Conservation (phyloP, 768 basidiomycete genomes). For the Tylopilus balloui region DNA sequence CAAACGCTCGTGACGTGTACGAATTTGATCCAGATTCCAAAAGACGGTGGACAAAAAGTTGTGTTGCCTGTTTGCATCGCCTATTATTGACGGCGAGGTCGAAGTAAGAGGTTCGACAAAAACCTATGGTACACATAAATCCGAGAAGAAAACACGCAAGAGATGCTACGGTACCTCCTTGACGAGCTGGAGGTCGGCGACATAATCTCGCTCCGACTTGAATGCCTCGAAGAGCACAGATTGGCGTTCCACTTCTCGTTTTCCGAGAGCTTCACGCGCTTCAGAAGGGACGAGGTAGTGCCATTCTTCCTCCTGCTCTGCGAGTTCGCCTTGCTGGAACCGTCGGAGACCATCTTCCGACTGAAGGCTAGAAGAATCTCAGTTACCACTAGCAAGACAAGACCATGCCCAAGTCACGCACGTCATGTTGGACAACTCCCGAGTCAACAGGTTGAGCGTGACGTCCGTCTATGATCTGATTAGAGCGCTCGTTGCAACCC, state of each 20-base stretch:
- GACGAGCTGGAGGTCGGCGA: slow-evolving; percentile 69
- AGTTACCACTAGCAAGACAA: slow-evolving; percentile 5
- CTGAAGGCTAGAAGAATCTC: slow-evolving; percentile 42
- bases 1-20: slow-evolving; percentile 62
- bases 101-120: slow-evolving; percentile 64
- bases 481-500: slow-evolving; percentile 5
- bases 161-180: slow-evolving; percentile 47
- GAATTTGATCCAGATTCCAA: slow-evolving; percentile 70
- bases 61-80: slow-evolving; percentile 45
- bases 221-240: slow-evolving; percentile 86
- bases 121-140: slow-evolving; percentile 41
- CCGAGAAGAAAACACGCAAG: background rate
- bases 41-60: slow-evolving; percentile 80
- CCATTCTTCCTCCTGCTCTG: slow-evolving; percentile 80
- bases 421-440: slow-evolving; percentile 37
- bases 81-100: slow-evolving; percentile 62
- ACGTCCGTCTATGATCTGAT: slow-evolving; percentile 23
- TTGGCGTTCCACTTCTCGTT: slow-evolving; percentile 79
- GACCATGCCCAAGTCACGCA: slow-evolving; percentile 26
- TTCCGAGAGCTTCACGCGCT: slow-evolving; percentile 65
- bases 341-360: slow-evolving; percentile 58
- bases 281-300: slow-evolving; percentile 69
- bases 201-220: slow-evolving; percentile 86
- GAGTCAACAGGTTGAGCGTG: slow-evolving; percentile 28
- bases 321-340: slow-evolving; percentile 64